phyloP scores from a whole-genome alignment of 1,284 basidiomycete species.

The Malassezia sympodialis region DNA sequence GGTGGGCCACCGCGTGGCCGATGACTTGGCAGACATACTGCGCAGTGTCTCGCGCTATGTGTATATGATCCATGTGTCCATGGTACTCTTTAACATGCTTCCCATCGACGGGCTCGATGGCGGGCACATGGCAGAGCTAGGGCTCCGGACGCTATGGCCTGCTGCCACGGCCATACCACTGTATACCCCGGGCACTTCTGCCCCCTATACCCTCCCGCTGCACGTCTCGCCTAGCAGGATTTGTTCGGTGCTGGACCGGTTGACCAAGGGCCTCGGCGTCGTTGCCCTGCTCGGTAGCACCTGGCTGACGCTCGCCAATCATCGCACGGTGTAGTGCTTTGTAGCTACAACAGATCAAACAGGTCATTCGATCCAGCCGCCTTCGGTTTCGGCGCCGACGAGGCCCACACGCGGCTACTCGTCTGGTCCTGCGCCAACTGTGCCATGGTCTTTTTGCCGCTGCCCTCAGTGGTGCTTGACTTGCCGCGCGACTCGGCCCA shows the following conservation, averaged over 20 bases:
- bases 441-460: slow-evolving; percentile 45
- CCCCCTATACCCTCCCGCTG: not conserved
- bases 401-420: slow-evolving; percentile 12
- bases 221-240: not conserved
- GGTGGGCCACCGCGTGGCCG: not conserved
- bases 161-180: not conserved
- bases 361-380: slow-evolving; percentile 8
- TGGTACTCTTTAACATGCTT: slow-evolving; percentile 22
- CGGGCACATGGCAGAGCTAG: not conserved
- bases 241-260: not conserved
- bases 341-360: slow-evolving; percentile 16
- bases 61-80: slow-evolving; percentile 9
- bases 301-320: not conserved
- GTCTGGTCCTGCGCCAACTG: slow-evolving; percentile 47
- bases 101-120: slow-evolving; percentile 18
- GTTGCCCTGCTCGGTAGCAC: slow-evolving; percentile 5
- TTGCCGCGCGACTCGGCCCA: slow-evolving; percentile 71
- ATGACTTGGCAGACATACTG: not conserved
- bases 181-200: not conserved
- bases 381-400: not conserved
- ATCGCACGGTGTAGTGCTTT: not conserved
- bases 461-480: slow-evolving; percentile 11
- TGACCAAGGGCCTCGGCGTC: not conserved
- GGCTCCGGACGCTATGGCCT: not conserved
- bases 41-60: not conserved